Conservation (phyloP, 2,329 filamentous ascomycete genomes). For the Scedosporium dehoogii region DNA sequence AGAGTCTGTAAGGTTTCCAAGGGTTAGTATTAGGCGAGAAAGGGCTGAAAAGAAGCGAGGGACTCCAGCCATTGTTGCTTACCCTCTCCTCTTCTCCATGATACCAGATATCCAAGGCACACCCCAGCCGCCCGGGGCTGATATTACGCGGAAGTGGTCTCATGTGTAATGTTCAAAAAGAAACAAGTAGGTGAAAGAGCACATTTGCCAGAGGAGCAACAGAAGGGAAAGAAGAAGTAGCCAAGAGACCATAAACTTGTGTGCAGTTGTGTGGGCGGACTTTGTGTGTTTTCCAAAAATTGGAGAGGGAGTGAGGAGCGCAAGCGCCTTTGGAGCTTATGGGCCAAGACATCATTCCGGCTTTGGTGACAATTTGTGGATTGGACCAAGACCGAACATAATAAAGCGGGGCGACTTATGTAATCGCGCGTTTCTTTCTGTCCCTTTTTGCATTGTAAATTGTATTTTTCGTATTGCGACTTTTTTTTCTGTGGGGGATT, state of each 20-base stretch:
- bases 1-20: background rate
- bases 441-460: background rate
- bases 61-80: background rate
- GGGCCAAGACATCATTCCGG: too few relatives aligned
- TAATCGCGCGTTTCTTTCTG: background rate
- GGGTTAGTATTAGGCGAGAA: background rate
- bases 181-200: too few relatives aligned
- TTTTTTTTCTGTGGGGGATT: background rate
- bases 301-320: too few relatives aligned
- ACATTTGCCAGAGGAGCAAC: too few relatives aligned
- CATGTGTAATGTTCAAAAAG: too few relatives aligned
- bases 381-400: background rate
- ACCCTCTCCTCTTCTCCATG: background rate
- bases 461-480: background rate
- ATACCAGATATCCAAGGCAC: background rate
- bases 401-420: conserved; percentile 2
- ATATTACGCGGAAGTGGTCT: too few relatives aligned
- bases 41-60: background rate
- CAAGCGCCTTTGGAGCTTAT: too few relatives aligned
- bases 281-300: too few relatives aligned
- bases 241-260: too few relatives aligned
- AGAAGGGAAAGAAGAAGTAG: too few relatives aligned
- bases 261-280: too few relatives aligned
- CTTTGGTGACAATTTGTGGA: background rate
- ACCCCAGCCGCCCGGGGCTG: too few relatives aligned